A percentile compares a stretch with the other conserved stretches of the same genome.
phyloP scores from a whole-genome alignment of 352 stramenopile species.

The Pythium phragmitis region DNA sequence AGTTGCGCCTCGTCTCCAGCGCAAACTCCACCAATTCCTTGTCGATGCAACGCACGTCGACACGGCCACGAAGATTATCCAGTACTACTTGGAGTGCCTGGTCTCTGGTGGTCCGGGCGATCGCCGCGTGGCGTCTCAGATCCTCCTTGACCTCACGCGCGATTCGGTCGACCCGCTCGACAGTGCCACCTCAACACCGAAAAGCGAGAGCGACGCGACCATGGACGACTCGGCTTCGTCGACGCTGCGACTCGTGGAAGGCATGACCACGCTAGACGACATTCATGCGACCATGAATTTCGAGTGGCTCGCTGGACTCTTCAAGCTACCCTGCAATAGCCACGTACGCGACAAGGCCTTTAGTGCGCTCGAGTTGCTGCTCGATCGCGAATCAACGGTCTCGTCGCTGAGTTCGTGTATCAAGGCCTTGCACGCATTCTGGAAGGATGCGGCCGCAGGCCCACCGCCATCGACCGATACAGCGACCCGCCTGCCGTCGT shows the following conservation, averaged over 20 bases:
- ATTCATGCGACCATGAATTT: conserved; percentile 48
- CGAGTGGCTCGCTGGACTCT: conserved; percentile 59
- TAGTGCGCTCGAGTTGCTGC: conserved; percentile 59
- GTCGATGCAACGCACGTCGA: conserved; percentile 32
- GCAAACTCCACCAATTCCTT: conserved; percentile 61
- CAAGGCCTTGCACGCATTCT: conserved; percentile 66
- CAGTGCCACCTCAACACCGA: conserved; percentile 26
- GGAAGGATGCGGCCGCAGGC: conserved; percentile 32
- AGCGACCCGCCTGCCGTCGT: background rate
- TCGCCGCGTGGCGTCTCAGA: conserved; percentile 59
- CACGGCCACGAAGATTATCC: conserved; percentile 47
- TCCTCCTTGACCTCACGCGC: conserved; percentile 58
- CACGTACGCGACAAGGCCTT: conserved; percentile 61
- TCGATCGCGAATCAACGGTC: conserved; percentile 74
- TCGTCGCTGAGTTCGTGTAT: conserved; percentile 63
- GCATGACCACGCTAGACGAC: conserved; percentile 29
- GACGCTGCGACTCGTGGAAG: conserved; percentile 11
- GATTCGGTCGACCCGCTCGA: conserved; percentile 25
- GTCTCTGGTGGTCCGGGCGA: conserved; percentile 48
- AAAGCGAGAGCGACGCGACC: conserved; percentile 29
- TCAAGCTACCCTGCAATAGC: conserved; percentile 65
- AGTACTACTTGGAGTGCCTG: conserved; percentile 76
- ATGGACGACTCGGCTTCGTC: conserved; percentile 31
- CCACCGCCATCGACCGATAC: background rate
- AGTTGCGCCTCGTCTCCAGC: conserved; percentile 54